Evolutionary conservation across 2,329 filamentous ascomycete genomes (phyloP), one percentile per base, ranked within the genome.

Genomic region (Elsinoe necatrix): DNA sequence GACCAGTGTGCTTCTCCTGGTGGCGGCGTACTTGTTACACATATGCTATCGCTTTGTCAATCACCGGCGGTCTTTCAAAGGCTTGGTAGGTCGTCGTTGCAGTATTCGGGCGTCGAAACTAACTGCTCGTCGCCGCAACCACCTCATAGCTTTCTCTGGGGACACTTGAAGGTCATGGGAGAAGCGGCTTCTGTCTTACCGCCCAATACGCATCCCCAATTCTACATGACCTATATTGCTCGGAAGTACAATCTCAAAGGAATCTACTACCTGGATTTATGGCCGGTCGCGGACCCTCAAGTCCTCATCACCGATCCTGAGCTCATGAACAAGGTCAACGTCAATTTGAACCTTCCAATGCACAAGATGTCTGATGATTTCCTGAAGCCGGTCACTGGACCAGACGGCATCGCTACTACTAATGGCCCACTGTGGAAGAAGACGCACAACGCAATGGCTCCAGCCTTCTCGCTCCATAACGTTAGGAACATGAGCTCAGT

Each of bases 191-290:
- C 58, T n/a, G 20, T 35, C 29, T 45, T 56, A 18, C 41, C 41
- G 25, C 41, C 41, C 8, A 18, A 18, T 14, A 45, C 41, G 12
- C 41, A 45, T 8, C 41, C 41, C 2, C 41, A 45, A 25, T 45
- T 45, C 21, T 45, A 23, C 21, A 12, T 45, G 20, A 45, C 41
- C 9, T 23, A 14, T 21, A 45, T 45, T 18, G 4, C 41, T 23
- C 18, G 41, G 21, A 62, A 64, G 37, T 59, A 60, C 58, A 62
- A 63, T 16, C 58, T 63, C 9, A 56, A 56, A 3, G 55, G 57
- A 5, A 59, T 59, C 54, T 61, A 63, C 31, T 61, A 60, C 41
- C 31, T 64, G 7, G 64, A 65, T 37, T 52, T 61, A 11, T 65
- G 62, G 62, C 64, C 63, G 0, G 35, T 63, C 14, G 45, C 56